phyloP scores from a whole-genome alignment of 352 stramenopile species.

The Globisporangium megalacanthum region DNA sequence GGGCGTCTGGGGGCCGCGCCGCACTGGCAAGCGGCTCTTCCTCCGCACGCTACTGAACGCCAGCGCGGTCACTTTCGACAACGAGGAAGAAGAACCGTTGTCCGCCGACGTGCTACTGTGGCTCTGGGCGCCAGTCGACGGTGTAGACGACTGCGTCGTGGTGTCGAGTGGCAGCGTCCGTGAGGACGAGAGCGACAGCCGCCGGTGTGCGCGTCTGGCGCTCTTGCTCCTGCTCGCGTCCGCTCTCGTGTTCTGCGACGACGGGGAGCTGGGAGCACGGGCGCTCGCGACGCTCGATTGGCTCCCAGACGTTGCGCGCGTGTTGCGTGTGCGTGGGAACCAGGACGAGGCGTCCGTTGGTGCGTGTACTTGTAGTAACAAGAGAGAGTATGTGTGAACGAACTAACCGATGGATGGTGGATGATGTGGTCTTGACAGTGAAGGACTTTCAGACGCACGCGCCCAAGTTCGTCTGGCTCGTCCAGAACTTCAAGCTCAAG shows the following conservation, averaged over 20 bases:
- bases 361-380: slow-evolving; percentile 10
- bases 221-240: slow-evolving; percentile 61
- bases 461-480: slow-evolving; percentile 58
- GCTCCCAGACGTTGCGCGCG: slow-evolving; percentile 28
- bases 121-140: slow-evolving; percentile 26
- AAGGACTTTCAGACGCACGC: slow-evolving; percentile 42
- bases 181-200: slow-evolving; percentile 9
- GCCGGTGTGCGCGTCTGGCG: slow-evolving; percentile 14
- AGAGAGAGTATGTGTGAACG: too few relatives aligned
- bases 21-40: slow-evolving; percentile 39
- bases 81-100: not conserved
- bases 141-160: slow-evolving; percentile 16
- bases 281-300: slow-evolving; percentile 44
- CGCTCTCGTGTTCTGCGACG: slow-evolving; percentile 48
- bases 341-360: slow-evolving; percentile 57
- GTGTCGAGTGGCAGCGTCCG: slow-evolving; percentile 19
- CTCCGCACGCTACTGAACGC: slow-evolving; percentile 35
- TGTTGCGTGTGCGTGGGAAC: slow-evolving; percentile 43
- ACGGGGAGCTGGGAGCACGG: slow-evolving; percentile 41
- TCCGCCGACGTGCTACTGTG: slow-evolving; percentile 24
- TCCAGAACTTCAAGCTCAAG: slow-evolving; percentile 64
- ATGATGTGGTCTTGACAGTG: slow-evolving; percentile 8
- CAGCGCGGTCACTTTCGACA: not conserved
- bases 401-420: not conserved
- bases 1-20: slow-evolving; percentile 32